Base-by-base conservation (phyloP, 352 stramenopile genomes). In the Achlya hypogyna region DNA sequence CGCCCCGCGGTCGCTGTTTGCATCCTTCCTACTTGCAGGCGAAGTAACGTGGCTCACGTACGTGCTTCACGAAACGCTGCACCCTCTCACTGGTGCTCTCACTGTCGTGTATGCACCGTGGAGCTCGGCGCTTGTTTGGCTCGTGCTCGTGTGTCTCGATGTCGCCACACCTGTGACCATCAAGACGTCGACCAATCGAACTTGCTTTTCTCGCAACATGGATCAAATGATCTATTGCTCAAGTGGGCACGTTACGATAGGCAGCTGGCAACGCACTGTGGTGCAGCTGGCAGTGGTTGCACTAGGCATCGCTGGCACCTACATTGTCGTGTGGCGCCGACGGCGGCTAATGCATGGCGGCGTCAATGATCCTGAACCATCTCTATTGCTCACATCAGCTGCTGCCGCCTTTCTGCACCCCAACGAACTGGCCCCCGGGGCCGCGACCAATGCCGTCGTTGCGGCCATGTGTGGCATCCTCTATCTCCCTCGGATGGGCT, bases 1-100 rank as follows among this genome's bases (percentile, higher is more conserved):
- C 31, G 31, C 8, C 2, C 49, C 49, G 16, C 49, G 49, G 18
- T 56, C 49, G 25, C 6, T 56, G 2, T 56, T 56, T 16, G 49
- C 4, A 1, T 56, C 49, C 20, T 56, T 12, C 49, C 12, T 56
- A 10, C 12, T 63, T 2, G 25, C 54, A 16, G 42, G 54, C 23
- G 54, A 63, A 10, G 49, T n/a, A 12, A 56, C 49, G 25, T 56
- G 49, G 49, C 16, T 56, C 49, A 56, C 49, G 2, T 56, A 56
- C 31, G 49, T 56, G 10, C 10, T 56, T n/a, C 49, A 56, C 31
- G 49, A 56, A 20, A 10, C 8, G 31, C 31, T 56, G 25, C 31
- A 56, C 8, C 49, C 49, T 38, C 31, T 56, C 25, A 56, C 49
- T 12, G 31, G 25, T 16, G 8, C 2, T 56, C 20, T 35, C 10